Evolutionary conservation across 495 filamentous ascomycete species (phyloP).

Genomic region (Trichoderma asperelloides): DNA sequence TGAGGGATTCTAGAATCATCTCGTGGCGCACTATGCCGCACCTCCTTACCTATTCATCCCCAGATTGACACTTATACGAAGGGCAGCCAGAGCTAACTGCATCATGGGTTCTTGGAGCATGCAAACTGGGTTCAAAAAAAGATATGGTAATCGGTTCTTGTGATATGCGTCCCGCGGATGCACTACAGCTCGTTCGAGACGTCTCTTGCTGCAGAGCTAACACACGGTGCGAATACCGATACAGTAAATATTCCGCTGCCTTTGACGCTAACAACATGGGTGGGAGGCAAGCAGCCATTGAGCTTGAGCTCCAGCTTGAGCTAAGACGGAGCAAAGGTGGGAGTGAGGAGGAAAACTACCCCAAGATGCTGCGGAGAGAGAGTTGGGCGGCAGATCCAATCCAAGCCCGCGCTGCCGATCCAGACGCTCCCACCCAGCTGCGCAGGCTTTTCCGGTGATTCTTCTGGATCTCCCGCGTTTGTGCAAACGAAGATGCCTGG

Average conservation of each 20-base stretch:
- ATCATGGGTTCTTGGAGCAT: not conserved
- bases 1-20: no score
- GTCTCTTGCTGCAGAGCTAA: not conserved
- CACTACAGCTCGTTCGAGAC: not conserved
- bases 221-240: not conserved
- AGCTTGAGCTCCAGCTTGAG: conserved; percentile 2
- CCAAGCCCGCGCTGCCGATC: not conserved
- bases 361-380: not conserved
- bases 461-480: not conserved
- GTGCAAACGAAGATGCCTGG: not conserved
- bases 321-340: not conserved
- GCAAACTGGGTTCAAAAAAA: not conserved
- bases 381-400: not conserved
- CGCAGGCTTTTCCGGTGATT: not conserved
- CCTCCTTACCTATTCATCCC: no score
- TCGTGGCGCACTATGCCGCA: no score
- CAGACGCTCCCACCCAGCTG: not conserved
- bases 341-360: not conserved
- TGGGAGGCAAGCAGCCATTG: not conserved
- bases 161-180: not conserved
- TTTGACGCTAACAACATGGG: not conserved
- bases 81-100: not conserved
- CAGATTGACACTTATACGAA: not conserved
- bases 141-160: not conserved
- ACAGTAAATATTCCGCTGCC: not conserved